Percentiles rank a stretch among this genome's conserved stretches.
Conservation (phyloP, 768 basidiomycete genomes). For the Panus rudis region DNA sequence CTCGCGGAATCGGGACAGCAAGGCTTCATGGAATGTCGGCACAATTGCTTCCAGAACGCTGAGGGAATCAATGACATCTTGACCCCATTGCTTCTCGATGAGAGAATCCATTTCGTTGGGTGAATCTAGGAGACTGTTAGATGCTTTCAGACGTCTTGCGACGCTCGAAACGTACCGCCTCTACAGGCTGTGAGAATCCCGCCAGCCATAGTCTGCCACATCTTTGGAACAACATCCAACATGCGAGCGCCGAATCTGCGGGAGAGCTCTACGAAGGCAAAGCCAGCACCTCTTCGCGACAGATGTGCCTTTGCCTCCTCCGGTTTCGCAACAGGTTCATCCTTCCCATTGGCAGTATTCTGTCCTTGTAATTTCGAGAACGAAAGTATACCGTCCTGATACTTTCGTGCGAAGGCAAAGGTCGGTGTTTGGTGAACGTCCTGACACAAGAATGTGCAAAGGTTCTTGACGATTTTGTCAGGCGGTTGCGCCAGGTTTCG, state of each 20-base stretch:
- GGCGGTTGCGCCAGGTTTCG: conserved; percentile 76
- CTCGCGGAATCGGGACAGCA: conserved; percentile 62
- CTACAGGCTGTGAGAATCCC: conserved; percentile 64
- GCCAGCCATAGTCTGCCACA: conserved; percentile 91
- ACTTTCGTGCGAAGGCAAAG: conserved; percentile 61
- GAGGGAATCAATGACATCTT: conserved; percentile 88
- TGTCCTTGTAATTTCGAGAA: conserved; percentile 41
- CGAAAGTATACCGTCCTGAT: conserved; percentile 70
- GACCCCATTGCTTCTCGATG: conserved; percentile 70
- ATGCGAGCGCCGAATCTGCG: conserved; percentile 65
- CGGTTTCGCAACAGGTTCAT: conserved; percentile 33
- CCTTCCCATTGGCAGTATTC: conserved; percentile 27
- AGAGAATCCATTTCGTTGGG: conserved; percentile 51
- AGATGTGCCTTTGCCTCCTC: conserved; percentile 65
- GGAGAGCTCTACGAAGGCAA: conserved; percentile 78
- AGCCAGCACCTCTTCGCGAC: conserved; percentile 77
- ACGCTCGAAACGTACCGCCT: conserved; percentile 50
- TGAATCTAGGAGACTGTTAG: conserved; percentile 37
- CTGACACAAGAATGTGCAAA: conserved; percentile 94
- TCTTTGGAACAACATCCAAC: conserved; percentile 77
- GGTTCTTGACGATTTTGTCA: conserved; percentile 95
- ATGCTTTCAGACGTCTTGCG: no score
- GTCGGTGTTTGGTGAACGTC: conserved; percentile 87
- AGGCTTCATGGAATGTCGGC: conserved; percentile 61
- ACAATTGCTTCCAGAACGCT: conserved; percentile 82